Evolutionary conservation across 352 stramenopile species (phyloP).

Genomic region (Phytophthora sansomeana): DNA sequence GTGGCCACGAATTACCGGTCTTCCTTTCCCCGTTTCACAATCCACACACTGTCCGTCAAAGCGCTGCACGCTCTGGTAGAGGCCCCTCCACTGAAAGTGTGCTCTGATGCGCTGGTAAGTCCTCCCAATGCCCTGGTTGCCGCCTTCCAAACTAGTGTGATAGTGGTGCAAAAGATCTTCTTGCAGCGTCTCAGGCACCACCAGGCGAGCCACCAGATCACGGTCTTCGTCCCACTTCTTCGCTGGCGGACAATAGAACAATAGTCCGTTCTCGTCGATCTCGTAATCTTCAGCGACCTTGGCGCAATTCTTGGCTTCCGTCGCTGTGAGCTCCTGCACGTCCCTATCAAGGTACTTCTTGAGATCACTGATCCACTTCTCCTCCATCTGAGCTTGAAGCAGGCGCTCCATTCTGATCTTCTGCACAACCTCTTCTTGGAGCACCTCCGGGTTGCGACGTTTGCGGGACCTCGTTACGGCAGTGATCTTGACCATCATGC

Average conservation of each 20-base stretch:
- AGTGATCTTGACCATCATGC: no score
- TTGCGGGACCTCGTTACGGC: no score
- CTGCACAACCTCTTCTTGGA: no score
- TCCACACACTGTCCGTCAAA: slow-evolving; percentile 13
- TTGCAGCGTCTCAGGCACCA: no score
- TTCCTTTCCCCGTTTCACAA: slow-evolving; percentile 18
- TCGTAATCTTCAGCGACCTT: slow-evolving; percentile 16
- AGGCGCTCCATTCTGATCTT: no score
- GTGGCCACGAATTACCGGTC: no score
- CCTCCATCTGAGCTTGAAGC: no score
- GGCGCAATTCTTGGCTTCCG: no score
- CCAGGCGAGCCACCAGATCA: background rate
- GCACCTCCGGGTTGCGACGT: no score
- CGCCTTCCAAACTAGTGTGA: slow-evolving; percentile 1
- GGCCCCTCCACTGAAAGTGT: slow-evolving; percentile 14
- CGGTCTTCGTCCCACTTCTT: background rate
- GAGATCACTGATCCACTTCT: no score
- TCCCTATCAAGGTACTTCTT: no score
- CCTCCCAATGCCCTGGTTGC: slow-evolving; percentile 4
- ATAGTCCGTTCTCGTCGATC: background rate
- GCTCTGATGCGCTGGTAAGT: background rate
- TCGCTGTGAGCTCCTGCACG: no score
- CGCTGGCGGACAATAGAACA: slow-evolving; percentile 1
- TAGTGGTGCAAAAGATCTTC: slow-evolving; percentile 1
- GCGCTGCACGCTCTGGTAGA: slow-evolving; percentile 1